A percentile compares a stretch with the other conserved stretches of the same genome.
phyloP scores from a whole-genome alignment of 2,329 filamentous ascomycete genomes.

The Teratosphaeria nubilosa region DNA sequence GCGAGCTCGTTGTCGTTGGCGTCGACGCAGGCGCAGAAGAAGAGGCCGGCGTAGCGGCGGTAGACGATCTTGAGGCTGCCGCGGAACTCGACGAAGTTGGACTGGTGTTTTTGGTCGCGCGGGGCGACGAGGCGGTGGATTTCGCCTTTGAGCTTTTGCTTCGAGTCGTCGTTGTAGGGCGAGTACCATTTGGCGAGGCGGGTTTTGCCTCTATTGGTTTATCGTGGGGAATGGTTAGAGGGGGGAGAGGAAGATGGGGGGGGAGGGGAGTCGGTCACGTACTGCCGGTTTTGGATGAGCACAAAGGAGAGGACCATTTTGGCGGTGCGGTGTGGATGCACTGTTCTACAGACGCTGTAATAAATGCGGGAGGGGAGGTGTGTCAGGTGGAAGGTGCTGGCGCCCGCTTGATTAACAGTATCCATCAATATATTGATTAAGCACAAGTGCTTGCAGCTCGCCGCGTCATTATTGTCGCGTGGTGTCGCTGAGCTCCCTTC shows the following conservation, averaged over 20 bases:
- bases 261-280: conserved; percentile 16
- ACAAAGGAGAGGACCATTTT: conserved; percentile 69
- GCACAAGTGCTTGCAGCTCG: not conserved
- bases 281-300: conserved; percentile 84
- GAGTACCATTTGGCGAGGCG: conserved; percentile 98
- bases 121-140: conserved; percentile 96
- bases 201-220: conserved; percentile 71
- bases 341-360: not conserved
- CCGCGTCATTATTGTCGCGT: not conserved
- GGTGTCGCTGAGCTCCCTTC: not conserved
- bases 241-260: conserved; percentile 3
- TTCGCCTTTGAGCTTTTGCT: conserved; percentile 98
- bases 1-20: conserved; percentile 98
- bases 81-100: conserved; percentile 94
- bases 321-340: not conserved
- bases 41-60: conserved; percentile 90
- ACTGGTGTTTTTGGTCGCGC: conserved; percentile 98
- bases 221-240: not conserved
- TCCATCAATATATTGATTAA: not conserved
- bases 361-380: not conserved
- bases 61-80: conserved; percentile 90
- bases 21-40: conserved; percentile 99
- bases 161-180: conserved; percentile 96
- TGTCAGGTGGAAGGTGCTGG: not conserved
- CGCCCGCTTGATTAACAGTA: not conserved